phyloP scores from a whole-genome alignment of 495 filamentous ascomycete species.

The Podospora comata region DNA sequence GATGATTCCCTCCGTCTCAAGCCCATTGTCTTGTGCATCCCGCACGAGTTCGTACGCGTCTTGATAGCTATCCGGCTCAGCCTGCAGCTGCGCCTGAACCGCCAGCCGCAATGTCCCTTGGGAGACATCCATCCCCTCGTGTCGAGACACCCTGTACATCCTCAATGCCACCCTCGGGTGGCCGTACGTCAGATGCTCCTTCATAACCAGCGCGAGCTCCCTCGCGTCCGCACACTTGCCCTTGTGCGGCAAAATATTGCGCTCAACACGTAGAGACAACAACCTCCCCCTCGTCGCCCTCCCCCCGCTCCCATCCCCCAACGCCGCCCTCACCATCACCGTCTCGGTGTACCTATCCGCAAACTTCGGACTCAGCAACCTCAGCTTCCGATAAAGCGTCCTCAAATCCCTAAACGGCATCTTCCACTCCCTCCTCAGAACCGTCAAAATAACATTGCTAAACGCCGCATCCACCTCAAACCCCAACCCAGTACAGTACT shows the following conservation, averaged over 20 bases:
- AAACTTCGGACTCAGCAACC: conserved; percentile 28
- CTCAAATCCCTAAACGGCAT: conserved; percentile 41
- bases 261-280: conserved; percentile 20
- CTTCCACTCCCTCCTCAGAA: conserved; percentile 35
- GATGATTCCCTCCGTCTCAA: conserved; percentile 35
- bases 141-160: conserved; percentile 37
- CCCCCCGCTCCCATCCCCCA: conserved; percentile 22
- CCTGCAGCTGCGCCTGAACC: conserved; percentile 38
- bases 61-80: conserved; percentile 14
- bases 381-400: conserved; percentile 35
- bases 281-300: conserved; percentile 23
- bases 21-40: conserved; percentile 30
- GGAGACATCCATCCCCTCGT: conserved; percentile 33
- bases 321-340: conserved; percentile 38
- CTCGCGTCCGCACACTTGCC: conserved; percentile 27
- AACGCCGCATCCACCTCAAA: conserved; percentile 37
- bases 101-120: conserved; percentile 38
- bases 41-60: conserved; percentile 35
- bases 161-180: conserved; percentile 27
- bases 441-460: conserved; percentile 42
- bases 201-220: conserved; percentile 39
- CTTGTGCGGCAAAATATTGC: conserved; percentile 21
- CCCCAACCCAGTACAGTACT: conserved; percentile 32
- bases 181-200: conserved; percentile 26
- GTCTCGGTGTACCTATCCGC: conserved; percentile 35